Evolutionary conservation across 2,329 filamentous ascomycete species (phyloP).

Genomic region (Ophiostoma sp.): DNA sequence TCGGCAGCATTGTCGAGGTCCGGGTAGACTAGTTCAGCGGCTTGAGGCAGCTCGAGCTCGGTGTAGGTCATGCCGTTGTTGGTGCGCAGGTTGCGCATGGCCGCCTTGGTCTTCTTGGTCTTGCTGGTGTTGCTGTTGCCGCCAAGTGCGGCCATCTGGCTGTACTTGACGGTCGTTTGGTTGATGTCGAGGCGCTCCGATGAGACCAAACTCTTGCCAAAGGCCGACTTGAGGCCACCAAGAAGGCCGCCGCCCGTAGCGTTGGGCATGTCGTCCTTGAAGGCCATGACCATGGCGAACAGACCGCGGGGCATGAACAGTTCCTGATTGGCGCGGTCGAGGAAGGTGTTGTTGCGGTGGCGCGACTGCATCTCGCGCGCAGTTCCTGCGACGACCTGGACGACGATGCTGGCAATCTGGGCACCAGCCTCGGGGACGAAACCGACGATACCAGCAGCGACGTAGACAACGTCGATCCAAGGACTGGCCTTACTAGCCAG

Average conservation of each 20-base stretch:
- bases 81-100: slow-evolving; percentile 38
- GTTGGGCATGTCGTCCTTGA: slow-evolving; percentile 32
- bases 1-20: slow-evolving; percentile 37
- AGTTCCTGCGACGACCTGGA: slow-evolving; percentile 33
- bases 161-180: slow-evolving; percentile 40
- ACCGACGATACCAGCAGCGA: slow-evolving; percentile 32
- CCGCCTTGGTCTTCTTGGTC: slow-evolving; percentile 33
- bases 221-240: slow-evolving; percentile 25
- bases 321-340: slow-evolving; percentile 36
- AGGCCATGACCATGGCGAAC: slow-evolving; percentile 36
- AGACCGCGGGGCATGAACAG: slow-evolving; percentile 38
- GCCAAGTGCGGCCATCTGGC: slow-evolving; percentile 26
- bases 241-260: slow-evolving; percentile 23
- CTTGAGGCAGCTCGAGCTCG: slow-evolving; percentile 41
- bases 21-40: slow-evolving; percentile 44
- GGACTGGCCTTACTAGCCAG: slow-evolving; percentile 30
- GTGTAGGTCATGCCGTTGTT: slow-evolving; percentile 41
- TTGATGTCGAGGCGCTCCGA: slow-evolving; percentile 38
- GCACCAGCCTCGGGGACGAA: slow-evolving; percentile 38
- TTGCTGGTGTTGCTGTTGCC: slow-evolving; percentile 27
- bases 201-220: slow-evolving; percentile 27
- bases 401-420: slow-evolving; percentile 33
- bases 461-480: slow-evolving; percentile 32
- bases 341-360: slow-evolving; percentile 33
- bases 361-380: slow-evolving; percentile 36